Evolutionary conservation across 768 basidiomycete genomes (phyloP).

Genomic region (Boletus rex-veris): DNA sequence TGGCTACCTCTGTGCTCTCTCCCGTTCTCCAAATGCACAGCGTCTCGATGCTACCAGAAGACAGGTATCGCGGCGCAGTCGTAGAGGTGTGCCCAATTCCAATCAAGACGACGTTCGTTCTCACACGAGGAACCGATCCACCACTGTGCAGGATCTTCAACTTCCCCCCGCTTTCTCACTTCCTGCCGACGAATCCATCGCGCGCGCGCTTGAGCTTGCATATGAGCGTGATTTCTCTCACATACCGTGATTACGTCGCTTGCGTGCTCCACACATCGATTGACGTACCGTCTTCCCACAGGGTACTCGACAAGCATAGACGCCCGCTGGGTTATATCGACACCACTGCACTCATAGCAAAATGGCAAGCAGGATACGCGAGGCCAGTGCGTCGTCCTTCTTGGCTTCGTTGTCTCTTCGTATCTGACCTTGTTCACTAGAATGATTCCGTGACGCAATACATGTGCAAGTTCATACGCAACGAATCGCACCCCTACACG

Average conservation of each 20-base stretch:
- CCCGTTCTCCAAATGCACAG: not conserved
- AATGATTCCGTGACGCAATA: conserved; percentile 65
- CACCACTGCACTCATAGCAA: conserved; percentile 66
- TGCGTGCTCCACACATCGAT: not conserved
- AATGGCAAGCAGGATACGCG: conserved; percentile 73
- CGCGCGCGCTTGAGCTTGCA: conserved; percentile 77
- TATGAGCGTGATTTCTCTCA: conserved; percentile 95
- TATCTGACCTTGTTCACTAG: conserved; percentile 34
- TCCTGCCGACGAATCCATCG: conserved; percentile 65
- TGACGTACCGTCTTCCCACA: conserved; percentile 27
- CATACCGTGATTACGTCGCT: conserved; percentile 61
- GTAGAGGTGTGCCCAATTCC: conserved; percentile 61
- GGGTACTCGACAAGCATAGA: conserved; percentile 70
- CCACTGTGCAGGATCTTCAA: conserved; percentile 51
- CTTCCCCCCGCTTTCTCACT: conserved; percentile 85
- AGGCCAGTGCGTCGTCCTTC: conserved; percentile 51
- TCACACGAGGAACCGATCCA: not conserved
- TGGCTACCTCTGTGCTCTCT: not conserved
- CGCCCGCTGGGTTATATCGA: conserved; percentile 85
- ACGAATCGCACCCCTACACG: conserved; percentile 62
- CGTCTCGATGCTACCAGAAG: conserved; percentile 17
- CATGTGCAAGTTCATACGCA: conserved; percentile 74
- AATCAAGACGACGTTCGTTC: not conserved
- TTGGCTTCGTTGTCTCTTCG: not conserved
- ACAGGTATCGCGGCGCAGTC: conserved; percentile 84